These are phyloP conservation scores for Leccinum uliginosum DNA, from an alignment of 768 basidiomycete species.

Conservation along the genomic window DNA sequence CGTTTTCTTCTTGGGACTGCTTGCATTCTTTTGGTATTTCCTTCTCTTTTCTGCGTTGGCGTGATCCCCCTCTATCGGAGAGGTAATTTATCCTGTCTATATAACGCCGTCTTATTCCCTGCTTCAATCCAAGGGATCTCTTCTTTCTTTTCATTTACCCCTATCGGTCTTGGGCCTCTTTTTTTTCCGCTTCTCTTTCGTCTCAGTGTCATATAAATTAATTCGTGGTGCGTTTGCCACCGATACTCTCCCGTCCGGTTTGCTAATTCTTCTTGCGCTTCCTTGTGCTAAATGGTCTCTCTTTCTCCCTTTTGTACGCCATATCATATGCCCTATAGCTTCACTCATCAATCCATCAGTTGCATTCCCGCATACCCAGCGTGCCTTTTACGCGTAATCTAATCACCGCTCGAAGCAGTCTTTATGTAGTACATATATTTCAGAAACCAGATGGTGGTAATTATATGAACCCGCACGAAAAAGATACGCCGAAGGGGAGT, in stretches of 20 bases:
- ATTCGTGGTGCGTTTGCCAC: slow-evolving; percentile 3
- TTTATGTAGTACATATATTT: neutral
- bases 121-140: neutral
- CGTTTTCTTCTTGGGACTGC: slow-evolving; percentile 4
- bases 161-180: slow-evolving; percentile 10
- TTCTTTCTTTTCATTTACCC: slow-evolving; percentile 3
- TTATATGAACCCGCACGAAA: neutral
- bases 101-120: slow-evolving; percentile 11
- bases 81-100: slow-evolving; percentile 32
- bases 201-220: neutral
- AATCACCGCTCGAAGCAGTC: slow-evolving; percentile 9
- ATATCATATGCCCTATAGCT: slow-evolving; percentile 5
- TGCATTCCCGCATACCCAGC: neutral
- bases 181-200: slow-evolving; percentile 3
- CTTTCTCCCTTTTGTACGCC: neutral
- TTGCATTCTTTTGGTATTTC: slow-evolving; percentile 9
- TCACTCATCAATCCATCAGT: neutral
- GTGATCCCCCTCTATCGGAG: neutral
- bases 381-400: neutral
- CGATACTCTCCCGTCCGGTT: neutral
- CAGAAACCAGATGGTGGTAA: neutral
- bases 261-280: slow-evolving; percentile 11
- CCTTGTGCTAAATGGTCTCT: slow-evolving; percentile 4
- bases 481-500: slow-evolving; percentile 57
- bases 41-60: neutral